Percentiles rank a stretch among this genome's conserved stretches.
Conservation (phyloP, 2,329 filamentous ascomycete species). For the Cladosporium oxysporum region DNA sequence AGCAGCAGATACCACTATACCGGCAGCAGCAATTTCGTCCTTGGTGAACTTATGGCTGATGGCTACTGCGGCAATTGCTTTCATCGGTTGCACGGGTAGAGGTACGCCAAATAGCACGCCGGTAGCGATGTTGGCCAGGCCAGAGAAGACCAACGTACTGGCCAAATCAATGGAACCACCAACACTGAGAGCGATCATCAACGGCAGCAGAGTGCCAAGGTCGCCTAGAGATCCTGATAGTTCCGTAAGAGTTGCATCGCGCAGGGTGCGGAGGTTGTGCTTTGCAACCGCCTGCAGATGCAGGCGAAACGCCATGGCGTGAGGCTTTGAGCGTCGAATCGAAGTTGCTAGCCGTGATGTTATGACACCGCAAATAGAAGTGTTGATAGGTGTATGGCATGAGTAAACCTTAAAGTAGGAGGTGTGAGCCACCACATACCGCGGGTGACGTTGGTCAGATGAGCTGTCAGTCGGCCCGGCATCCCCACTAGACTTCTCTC, state of each 20-base stretch:
- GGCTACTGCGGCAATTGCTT: conserved; percentile 89
- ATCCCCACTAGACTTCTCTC: background rate
- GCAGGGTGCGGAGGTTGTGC: conserved; percentile 60
- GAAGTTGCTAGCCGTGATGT: background rate
- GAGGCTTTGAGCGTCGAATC: background rate
- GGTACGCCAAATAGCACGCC: conserved; percentile 84
- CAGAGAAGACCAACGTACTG: conserved; percentile 84
- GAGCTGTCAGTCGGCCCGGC: background rate
- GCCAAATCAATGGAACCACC: conserved; percentile 78
- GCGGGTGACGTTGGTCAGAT: conserved; percentile 5
- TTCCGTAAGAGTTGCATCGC: conserved; percentile 64
- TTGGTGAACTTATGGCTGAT: conserved; percentile 68
- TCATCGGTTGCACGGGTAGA: conserved; percentile 85
- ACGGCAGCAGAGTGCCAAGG: conserved; percentile 82
- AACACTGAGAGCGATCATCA: conserved; percentile 81
- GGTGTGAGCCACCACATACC: background rate
- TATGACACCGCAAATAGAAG: background rate
- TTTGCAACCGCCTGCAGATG: conserved; percentile 31
- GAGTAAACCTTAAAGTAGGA: conserved; percentile 3
- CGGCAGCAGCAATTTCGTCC: conserved; percentile 76
- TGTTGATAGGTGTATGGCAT: background rate
- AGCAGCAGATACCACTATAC: conserved; percentile 72
- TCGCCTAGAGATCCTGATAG: conserved; percentile 88
- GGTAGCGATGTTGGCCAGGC: conserved; percentile 81
- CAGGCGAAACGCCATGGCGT: conserved; percentile 6